phyloP scores from a whole-genome alignment of 1,284 basidiomycete genomes.

The Cystobasidium pallidum region DNA sequence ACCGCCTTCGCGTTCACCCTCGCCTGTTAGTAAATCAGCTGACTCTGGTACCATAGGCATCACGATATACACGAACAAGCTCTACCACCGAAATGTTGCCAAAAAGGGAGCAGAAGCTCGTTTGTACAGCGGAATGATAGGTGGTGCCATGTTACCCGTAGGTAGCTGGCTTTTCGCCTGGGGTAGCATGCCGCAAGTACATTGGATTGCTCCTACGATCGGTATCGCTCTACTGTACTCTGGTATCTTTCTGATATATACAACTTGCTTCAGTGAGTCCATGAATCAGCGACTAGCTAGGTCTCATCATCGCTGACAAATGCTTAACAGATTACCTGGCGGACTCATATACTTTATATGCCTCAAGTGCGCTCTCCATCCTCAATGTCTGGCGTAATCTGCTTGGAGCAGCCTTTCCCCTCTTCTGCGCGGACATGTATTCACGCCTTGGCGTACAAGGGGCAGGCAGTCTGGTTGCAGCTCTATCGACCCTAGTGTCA shows the following conservation, averaged over 20 bases:
- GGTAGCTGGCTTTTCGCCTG: slow-evolving; percentile 49
- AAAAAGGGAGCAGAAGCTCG: slow-evolving; percentile 72
- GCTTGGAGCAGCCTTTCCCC: slow-evolving; percentile 38
- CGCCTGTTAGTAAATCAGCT: neutral
- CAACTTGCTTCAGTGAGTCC: slow-evolving; percentile 47
- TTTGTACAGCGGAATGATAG: slow-evolving; percentile 68
- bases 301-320: neutral
- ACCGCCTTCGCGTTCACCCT: neutral
- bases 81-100: slow-evolving; percentile 58
- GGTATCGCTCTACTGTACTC: slow-evolving; percentile 53
- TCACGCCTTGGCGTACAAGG: slow-evolving; percentile 34
- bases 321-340: slow-evolving; percentile 2
- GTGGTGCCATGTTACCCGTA: slow-evolving; percentile 61
- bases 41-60: neutral
- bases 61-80: slow-evolving; percentile 40
- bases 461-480: slow-evolving; percentile 34
- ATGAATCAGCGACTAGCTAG: neutral
- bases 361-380: slow-evolving; percentile 12
- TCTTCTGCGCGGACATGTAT: slow-evolving; percentile 23
- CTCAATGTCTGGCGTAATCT: slow-evolving; percentile 32
- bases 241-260: slow-evolving; percentile 14
- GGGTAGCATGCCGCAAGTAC: slow-evolving; percentile 43
- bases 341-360: slow-evolving; percentile 26
- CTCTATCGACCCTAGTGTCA: slow-evolving; percentile 24
- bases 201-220: slow-evolving; percentile 51